Conservation (phyloP, 1,284 basidiomycete species). For the Malassezia japonica region DNA sequence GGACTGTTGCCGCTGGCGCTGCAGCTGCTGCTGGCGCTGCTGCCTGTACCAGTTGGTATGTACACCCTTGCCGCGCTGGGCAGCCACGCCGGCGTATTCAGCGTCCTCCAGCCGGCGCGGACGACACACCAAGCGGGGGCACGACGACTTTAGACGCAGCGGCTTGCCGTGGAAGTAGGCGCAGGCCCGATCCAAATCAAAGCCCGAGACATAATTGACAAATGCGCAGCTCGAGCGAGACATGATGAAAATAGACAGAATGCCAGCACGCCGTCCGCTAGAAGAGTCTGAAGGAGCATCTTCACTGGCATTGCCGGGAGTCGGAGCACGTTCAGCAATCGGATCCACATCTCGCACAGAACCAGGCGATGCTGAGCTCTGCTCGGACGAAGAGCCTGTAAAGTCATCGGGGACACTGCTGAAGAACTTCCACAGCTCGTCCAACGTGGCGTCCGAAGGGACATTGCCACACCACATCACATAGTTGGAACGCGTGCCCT, state of each 20-base stretch:
- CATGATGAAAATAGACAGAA: conserved; percentile 83
- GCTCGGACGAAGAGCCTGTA: not conserved
- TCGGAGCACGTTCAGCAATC: not conserved
- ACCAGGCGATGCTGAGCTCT: not conserved
- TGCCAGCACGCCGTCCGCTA: conserved; percentile 57
- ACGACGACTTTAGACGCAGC: conserved; percentile 58
- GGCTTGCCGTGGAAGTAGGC: conserved; percentile 61
- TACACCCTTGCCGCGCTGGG: conserved; percentile 74
- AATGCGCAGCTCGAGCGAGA: conserved; percentile 85
- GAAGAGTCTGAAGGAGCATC: not conserved
- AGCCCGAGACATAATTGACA: conserved; percentile 68
- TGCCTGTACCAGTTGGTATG: conserved; percentile 60
- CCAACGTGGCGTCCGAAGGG: conserved; percentile 67
- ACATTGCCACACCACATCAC: conserved; percentile 94
- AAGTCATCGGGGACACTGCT: not conserved
- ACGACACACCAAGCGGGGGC: conserved; percentile 74
- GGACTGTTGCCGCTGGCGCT: not conserved
- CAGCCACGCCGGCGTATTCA: conserved; percentile 77
- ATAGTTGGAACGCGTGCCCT: conserved; percentile 67
- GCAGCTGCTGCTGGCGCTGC: conserved; percentile 3
- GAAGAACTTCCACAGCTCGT: conserved; percentile 83
- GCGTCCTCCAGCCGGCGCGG: conserved; percentile 75
- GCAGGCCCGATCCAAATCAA: conserved; percentile 62
- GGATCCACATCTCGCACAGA: too few relatives aligned
- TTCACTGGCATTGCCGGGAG: not conserved